Conservation (phyloP, 148 eudicot species). For the Rhododendron vialii region DNA sequence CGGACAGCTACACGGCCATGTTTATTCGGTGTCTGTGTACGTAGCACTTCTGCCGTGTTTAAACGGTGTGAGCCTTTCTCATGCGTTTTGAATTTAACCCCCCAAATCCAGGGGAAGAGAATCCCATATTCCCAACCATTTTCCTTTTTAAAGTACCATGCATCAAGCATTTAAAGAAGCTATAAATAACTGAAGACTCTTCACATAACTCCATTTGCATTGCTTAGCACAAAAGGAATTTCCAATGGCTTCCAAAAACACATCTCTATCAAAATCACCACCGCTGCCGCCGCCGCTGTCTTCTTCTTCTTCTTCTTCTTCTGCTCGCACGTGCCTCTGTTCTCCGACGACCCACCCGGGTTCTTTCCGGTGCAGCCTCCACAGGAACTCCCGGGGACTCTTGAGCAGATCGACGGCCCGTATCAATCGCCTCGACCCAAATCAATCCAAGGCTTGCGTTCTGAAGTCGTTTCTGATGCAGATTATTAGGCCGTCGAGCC, state of each 20-base stretch:
- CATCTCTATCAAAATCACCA: background rate
- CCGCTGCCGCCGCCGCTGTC: background rate
- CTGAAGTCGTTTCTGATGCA: conserved; percentile 10
- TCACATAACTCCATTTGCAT: background rate
- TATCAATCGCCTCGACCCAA: background rate
- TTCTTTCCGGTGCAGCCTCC: conserved; percentile 22
- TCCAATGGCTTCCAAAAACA: background rate
- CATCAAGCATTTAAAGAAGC: background rate
- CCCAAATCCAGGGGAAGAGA: background rate
- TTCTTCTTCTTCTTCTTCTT: background rate
- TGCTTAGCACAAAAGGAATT: background rate
- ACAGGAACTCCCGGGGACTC: background rate
- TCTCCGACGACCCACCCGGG: conserved; percentile 17
- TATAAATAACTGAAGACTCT: background rate
- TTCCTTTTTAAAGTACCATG: background rate
- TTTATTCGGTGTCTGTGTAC: background rate
- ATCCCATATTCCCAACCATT: background rate
- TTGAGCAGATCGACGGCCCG: conserved; percentile 5
- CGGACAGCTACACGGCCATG: too few relatives aligned
- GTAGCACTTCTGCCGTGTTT: background rate
- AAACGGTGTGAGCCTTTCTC: background rate
- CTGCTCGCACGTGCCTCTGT: conserved; percentile 9
- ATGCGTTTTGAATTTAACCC: background rate
- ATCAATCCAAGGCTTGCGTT: background rate
- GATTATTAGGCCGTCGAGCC: conserved; percentile 15